Evolutionary conservation across 2,329 filamentous ascomycete genomes (phyloP).

Genomic region (Arthrobotrys sinensis): DNA sequence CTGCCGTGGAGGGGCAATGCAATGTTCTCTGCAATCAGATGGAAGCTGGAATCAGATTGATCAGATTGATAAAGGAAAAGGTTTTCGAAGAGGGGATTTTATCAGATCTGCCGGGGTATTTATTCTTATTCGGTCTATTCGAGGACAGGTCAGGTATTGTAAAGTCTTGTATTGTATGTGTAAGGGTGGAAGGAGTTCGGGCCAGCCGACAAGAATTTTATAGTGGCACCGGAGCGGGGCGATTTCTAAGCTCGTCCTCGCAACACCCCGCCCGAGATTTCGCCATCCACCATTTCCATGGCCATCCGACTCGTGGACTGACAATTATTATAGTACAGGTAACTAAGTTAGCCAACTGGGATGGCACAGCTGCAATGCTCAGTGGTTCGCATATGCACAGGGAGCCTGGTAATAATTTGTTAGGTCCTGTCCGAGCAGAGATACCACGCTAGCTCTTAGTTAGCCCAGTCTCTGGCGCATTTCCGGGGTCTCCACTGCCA

Average conservation of each 20-base stretch:
- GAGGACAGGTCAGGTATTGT: background rate
- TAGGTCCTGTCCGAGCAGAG: background rate
- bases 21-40: slow-evolving; percentile 14
- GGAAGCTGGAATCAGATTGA: slow-evolving; percentile 34
- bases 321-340: background rate
- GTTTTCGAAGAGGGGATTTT: background rate
- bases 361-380: slow-evolving; percentile 3
- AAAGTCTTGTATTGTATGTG: background rate
- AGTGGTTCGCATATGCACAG: slow-evolving; percentile 13
- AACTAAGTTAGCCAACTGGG: background rate
- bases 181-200: slow-evolving; percentile 4
- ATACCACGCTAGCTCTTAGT: background rate
- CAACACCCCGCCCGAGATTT: slow-evolving; percentile 28
- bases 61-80: slow-evolving; percentile 29
- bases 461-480: slow-evolving; percentile 8
- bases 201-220: slow-evolving; percentile 40
- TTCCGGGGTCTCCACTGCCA: slow-evolving; percentile 25
- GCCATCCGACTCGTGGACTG: background rate
- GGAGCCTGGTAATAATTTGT: background rate
- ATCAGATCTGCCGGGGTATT: slow-evolving; percentile 18
- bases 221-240: slow-evolving; percentile 28
- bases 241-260: slow-evolving; percentile 43
- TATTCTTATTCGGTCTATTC: background rate
- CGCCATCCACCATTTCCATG: background rate
- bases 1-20: slow-evolving; percentile 23